Evolutionary conservation across 1,284 basidiomycete genomes (phyloP).

Genomic region (Leccinum huronense): DNA sequence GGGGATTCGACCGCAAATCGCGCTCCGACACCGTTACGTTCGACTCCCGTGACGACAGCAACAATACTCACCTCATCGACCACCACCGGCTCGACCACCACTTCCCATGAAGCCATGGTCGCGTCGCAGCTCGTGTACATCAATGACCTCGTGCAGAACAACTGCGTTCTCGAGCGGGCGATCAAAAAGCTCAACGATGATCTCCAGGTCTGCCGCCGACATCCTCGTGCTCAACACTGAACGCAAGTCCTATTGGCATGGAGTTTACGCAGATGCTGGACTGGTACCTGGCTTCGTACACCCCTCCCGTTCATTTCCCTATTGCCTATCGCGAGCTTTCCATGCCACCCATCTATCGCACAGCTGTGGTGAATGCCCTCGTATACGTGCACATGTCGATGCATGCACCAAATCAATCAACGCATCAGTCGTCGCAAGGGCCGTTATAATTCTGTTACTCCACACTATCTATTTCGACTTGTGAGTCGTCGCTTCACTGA

Average conservation of each 20-base stretch:
- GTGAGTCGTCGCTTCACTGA: constrained; percentile 54
- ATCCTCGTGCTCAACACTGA: too few species aligned
- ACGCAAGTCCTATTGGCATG: constrained; percentile 48
- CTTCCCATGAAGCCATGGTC: too few species aligned
- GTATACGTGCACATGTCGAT: constrained; percentile 92
- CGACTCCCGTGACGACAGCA: too few species aligned
- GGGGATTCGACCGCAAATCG: too few species aligned
- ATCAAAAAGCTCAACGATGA: too few species aligned
- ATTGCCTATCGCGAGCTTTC: constrained; percentile 81
- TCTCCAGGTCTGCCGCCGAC: constrained; percentile 78
- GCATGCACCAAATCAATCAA: constrained; percentile 76
- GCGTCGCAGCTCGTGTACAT: too few species aligned
- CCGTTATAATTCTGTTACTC: constrained; percentile 95
- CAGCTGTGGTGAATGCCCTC: constrained; percentile 90
- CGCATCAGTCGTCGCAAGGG: constrained; percentile 90
- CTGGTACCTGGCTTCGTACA: constrained; percentile 81
- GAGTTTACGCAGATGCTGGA: constrained; percentile 93
- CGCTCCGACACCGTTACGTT: too few species aligned
- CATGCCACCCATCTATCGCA: constrained; percentile 81
- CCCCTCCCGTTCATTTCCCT: constrained; percentile 79
- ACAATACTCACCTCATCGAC: too few species aligned
- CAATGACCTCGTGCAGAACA: too few species aligned
- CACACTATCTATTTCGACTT: constrained; percentile 93
- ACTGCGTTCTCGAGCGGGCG: too few species aligned
- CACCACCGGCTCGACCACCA: too few species aligned